Base-by-base conservation (phyloP, 106 monocot species). In the Gastrodia elata region DNA sequence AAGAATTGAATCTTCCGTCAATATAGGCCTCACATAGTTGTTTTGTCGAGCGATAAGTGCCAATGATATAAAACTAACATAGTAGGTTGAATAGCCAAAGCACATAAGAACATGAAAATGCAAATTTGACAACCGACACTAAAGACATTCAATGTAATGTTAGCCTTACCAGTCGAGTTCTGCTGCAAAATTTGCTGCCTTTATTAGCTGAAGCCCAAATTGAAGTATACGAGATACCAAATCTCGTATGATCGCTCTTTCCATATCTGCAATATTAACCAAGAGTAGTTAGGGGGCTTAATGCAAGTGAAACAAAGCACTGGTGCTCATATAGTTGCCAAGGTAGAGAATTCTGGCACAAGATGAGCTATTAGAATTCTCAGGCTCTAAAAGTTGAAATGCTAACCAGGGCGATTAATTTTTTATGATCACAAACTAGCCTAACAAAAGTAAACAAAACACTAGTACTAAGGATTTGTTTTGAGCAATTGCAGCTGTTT, bases 221-320 rank as follows among this genome's bases (percentile, higher is more conserved):
- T 83, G 81, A 73, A 88, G 88, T 44, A 98, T 74, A 38, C 87
- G 90, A 74, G 90, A 83, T 7, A 93, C 83, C 75, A 98, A 80
- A 37, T 93, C 97, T 68, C 93, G 84, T 70, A 93, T 79, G 74
- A 98, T 91, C 43, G 93, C 91, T 80, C 97, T 91, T 78, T 98
- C 97, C 97, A 98, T 93, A 67, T 98, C 92, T 97, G 75, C 49
- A 81, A 35, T 64, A 77, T 11, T 26, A 67, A 65, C 6, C 14
- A 65, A 35, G 32, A 36, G 16, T 15, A 25, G 16, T 35, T 8
- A 35, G 14, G 27, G 28, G 65, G 27, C 33, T 36, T 18, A 65
- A 36, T 25, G 15, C 65, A 65, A 65, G 18, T 35, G n/a, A n/a
- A 65, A 36, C 18, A 18, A 25, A 44, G 13, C 1, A 59, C 59